Evolutionary conservation across 2,329 filamentous ascomycete genomes (phyloP).

Genomic region (Fusarium sp.): DNA sequence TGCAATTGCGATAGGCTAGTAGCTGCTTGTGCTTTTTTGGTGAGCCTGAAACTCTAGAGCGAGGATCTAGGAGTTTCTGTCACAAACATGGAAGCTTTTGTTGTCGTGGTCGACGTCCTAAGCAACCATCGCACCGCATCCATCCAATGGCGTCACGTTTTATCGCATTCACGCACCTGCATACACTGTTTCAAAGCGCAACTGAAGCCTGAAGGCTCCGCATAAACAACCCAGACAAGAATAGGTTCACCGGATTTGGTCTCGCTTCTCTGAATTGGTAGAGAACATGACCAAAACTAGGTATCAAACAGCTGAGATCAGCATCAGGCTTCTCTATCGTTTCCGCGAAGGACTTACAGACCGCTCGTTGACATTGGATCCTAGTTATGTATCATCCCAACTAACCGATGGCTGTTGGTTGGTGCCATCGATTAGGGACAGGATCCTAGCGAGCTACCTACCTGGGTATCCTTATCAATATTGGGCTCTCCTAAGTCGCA

Average conservation of each 20-base stretch:
- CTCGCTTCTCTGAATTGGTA: not conserved
- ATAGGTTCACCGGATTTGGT: not conserved
- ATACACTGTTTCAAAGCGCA: conserved; percentile 15
- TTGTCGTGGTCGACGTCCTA: not conserved
- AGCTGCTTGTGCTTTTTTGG: conserved; percentile 34
- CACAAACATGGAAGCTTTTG: conserved; percentile 18
- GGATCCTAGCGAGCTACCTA: conserved; percentile 1
- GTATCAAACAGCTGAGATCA: conserved; percentile 8
- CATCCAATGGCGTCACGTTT: not conserved
- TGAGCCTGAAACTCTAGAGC: conserved; percentile 42
- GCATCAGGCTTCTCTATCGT: conserved; percentile 6
- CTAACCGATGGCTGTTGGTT: conserved; percentile 11
- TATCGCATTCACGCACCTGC: conserved; percentile 3
- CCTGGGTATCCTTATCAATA: conserved; percentile 25
- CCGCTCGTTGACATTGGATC: conserved; percentile 17
- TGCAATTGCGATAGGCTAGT: conserved; percentile 34
- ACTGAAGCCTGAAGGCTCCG: conserved; percentile 11
- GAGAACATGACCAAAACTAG: not conserved
- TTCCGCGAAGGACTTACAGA: conserved; percentile 4
- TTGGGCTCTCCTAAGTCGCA: conserved; percentile 15
- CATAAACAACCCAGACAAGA: conserved; percentile 10
- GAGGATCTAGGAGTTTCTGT: conserved; percentile 33
- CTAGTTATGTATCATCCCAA: conserved; percentile 28
- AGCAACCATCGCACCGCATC: not conserved
- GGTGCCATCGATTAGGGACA: conserved; percentile 13